Percentiles rank a stretch among this genome's conserved stretches.
Evolutionary conservation across 202 grass and related monocot species (phyloP).

Genomic region (Panicum hallii): DNA sequence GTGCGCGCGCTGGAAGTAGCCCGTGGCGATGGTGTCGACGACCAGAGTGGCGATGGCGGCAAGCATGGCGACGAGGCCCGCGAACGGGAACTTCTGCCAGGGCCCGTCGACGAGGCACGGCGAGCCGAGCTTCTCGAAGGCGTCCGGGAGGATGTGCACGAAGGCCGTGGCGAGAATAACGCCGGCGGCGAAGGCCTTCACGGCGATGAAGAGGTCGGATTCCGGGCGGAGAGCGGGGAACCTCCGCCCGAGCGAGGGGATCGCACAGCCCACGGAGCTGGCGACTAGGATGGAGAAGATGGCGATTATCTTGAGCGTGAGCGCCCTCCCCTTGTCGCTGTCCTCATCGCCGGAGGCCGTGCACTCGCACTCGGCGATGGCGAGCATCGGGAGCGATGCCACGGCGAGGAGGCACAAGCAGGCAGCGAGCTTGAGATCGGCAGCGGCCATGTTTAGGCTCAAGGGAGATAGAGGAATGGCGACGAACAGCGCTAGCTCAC

Average conservation of each 20-base stretch:
- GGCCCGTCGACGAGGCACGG: constrained; percentile 59
- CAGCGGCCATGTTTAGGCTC: constrained; percentile 32
- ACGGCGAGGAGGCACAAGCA: constrained; percentile 35
- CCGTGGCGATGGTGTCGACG: constrained; percentile 76
- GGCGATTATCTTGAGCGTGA: constrained; percentile 62
- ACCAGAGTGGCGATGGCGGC: constrained; percentile 70
- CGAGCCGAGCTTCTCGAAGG: constrained; percentile 61
- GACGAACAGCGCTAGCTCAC: background rate
- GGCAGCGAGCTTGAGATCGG: constrained; percentile 29
- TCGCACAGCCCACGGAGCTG: constrained; percentile 57
- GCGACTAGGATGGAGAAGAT: constrained; percentile 64
- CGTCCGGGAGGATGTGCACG: constrained; percentile 88
- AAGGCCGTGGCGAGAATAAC: constrained; percentile 86
- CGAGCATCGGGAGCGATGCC: constrained; percentile 44
- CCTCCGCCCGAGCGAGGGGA: constrained; percentile 59
- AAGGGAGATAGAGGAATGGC: background rate
- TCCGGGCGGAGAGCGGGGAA: constrained; percentile 61
- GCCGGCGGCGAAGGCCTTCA: constrained; percentile 86
- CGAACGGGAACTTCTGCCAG: constrained; percentile 74
- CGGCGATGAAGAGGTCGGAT: constrained; percentile 60
- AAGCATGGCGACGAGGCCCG: constrained; percentile 72
- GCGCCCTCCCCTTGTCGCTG: constrained; percentile 41
- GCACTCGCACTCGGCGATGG: constrained; percentile 54
- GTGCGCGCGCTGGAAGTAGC: constrained; percentile 62
- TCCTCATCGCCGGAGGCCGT: background rate